Conservation (phyloP, 441 rosid genomes). For the Pelargonium cotyledonis region DNA sequence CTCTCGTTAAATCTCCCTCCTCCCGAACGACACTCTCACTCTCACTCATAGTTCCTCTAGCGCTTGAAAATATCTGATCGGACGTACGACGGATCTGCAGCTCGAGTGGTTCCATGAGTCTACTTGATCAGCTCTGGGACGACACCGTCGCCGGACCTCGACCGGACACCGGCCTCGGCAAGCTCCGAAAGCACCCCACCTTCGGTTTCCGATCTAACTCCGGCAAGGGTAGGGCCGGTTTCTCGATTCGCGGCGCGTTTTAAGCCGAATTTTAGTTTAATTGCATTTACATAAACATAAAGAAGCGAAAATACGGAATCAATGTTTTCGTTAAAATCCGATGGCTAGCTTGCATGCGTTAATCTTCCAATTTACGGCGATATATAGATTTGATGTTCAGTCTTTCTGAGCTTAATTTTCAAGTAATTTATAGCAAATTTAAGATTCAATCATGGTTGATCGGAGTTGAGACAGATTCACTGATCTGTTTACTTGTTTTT, state of each 20-base stretch:
- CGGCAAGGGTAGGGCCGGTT: slow-evolving; percentile 70
- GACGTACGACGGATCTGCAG: slow-evolving; percentile 9
- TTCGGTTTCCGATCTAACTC: slow-evolving; percentile 58
- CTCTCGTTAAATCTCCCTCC: slow-evolving; percentile 28
- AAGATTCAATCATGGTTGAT: too few species aligned
- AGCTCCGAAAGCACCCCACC: slow-evolving; percentile 74
- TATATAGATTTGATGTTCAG: too few species aligned
- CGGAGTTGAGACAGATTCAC: too few species aligned
- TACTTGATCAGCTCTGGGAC: slow-evolving; percentile 92
- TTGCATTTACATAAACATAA: too few species aligned
- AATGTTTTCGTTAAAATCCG: not conserved
- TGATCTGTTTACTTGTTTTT: too few species aligned
- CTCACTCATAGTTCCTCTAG: not conserved
- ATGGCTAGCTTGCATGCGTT: too few species aligned
- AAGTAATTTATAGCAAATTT: too few species aligned
- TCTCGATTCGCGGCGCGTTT: too few species aligned
- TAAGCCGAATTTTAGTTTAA: too few species aligned
- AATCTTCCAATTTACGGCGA: too few species aligned
- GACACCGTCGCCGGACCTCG: slow-evolving; percentile 94
- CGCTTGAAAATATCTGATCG: too few species aligned
- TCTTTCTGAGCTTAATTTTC: too few species aligned
- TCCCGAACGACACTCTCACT: rapidly evolving
- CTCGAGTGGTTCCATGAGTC: slow-evolving; percentile 40
- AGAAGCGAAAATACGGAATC: not conserved
- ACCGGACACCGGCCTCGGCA: slow-evolving; percentile 87